Base-by-base conservation (phyloP, 192 early-diverging fungal species). In the Coemansia erecta region DNA sequence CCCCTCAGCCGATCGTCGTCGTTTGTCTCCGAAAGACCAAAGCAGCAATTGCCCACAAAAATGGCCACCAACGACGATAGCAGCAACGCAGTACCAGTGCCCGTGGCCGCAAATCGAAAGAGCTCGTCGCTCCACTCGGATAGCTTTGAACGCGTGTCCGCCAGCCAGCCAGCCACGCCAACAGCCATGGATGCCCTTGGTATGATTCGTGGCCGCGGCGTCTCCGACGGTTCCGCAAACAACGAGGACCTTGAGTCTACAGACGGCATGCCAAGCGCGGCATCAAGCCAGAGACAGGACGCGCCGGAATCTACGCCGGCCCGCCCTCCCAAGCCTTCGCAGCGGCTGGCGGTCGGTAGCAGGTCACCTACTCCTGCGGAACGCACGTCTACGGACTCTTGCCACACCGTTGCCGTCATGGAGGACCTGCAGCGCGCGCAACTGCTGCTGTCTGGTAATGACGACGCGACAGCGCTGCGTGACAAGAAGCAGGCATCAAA, bases 361-460 rank as follows among this genome's bases (percentile, higher is more conserved):
- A 26, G 75, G 18, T 52, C 68, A 2, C 58, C 61, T 3, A 78
- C 69, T 0, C 75, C 75, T 11, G 62, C 59, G 0, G 69, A 61
- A 19, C 69, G 75, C 45, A 40, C 42, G 37, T 78, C 75, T 8
- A 66, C 56, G 1, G 75, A 78, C 10, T 78, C 75, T 2, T 78
- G 75, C 51, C 65, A 51, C 17, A 78, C 69, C 4, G 69, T 72
- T 4, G 69, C 75, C 9, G 69, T 72, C 19, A 72, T 78, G 75
- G 75, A 78, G 44, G 58, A 54, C n/a, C 43, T 66, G 31, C 58
- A 63, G 47, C 56, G 58, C 24, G 45, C 57, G 22, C 44, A 58
- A 0, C 58, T 50, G 48, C 28, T 40, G 43, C 15, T 53, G 12
- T 35, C 13, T 3, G 19, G 23, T 5, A 18, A 31, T 9, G 17